Percentiles rank a stretch among this genome's conserved stretches.
Conservation (phyloP, 2,329 filamentous ascomycete species). For the Paradendryphiella salina region DNA sequence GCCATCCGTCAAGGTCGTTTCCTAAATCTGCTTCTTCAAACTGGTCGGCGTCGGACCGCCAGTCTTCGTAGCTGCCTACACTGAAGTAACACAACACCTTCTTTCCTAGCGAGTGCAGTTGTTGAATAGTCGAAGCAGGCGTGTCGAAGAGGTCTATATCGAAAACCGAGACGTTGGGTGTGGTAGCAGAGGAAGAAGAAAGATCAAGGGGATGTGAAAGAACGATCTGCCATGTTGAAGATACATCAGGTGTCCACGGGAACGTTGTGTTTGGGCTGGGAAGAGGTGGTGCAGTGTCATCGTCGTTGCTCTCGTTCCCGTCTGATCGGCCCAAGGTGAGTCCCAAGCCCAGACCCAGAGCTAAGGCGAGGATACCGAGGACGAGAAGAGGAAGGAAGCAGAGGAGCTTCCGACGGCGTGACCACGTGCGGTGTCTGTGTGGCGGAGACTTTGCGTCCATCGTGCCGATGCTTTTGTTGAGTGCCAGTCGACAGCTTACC, state of each 20-base stretch:
- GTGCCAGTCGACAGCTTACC: neutral
- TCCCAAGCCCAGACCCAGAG: conserved; percentile 61
- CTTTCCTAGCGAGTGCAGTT: conserved; percentile 56
- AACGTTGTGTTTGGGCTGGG: conserved; percentile 32
- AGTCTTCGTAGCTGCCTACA: conserved; percentile 69
- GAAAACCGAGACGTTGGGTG: conserved; percentile 59
- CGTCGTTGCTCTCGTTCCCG: conserved; percentile 25
- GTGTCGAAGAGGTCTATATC: conserved; percentile 66
- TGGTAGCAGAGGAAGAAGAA: conserved; percentile 44
- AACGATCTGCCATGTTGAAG: conserved; percentile 65
- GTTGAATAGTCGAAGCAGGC: conserved; percentile 51
- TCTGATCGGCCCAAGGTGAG: conserved; percentile 45
- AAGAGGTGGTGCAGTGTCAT: conserved; percentile 29
- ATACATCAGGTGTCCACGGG: conserved; percentile 59
- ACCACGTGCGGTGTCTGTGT: conserved; percentile 16
- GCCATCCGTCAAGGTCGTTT: conserved; percentile 64
- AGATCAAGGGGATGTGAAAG: conserved; percentile 47
- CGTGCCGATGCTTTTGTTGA: neutral
- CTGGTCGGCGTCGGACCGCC: conserved; percentile 60
- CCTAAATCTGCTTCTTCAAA: conserved; percentile 63
- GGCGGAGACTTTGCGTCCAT: conserved; percentile 18
- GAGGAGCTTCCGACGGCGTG: conserved; percentile 34
- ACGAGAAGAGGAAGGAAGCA: conserved; percentile 26
- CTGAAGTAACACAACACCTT: conserved; percentile 77
- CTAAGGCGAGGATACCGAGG: conserved; percentile 55